Conservation (phyloP, 352 stramenopile species). For the Phytophthora pistaciae region DNA sequence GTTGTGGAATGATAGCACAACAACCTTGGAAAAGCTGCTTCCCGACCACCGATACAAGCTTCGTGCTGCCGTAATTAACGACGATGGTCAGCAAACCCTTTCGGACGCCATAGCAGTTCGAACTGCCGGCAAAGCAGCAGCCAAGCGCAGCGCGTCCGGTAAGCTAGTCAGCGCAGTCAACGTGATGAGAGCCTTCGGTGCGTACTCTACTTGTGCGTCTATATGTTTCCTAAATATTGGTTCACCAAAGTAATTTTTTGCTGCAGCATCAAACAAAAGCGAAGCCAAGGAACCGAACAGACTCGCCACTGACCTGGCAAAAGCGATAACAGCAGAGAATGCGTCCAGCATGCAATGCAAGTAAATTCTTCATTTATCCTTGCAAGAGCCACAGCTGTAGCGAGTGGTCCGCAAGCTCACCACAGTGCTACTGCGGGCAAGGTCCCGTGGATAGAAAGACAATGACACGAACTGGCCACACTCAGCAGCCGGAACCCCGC, state of each 20-base stretch:
- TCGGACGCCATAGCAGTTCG: conserved; percentile 23
- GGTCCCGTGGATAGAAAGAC: too few relatives aligned
- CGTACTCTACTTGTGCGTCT: not conserved
- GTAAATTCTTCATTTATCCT: too few relatives aligned
- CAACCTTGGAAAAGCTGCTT: conserved; percentile 18
- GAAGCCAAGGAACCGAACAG: not conserved
- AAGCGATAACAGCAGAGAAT: too few relatives aligned
- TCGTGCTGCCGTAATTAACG: conserved; percentile 15
- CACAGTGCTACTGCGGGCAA: too few relatives aligned
- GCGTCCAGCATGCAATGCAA: too few relatives aligned
- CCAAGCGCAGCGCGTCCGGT: conserved; percentile 10
- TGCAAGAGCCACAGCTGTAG: too few relatives aligned
- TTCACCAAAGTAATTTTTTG: not conserved
- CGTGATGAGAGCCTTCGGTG: conserved; percentile 17
- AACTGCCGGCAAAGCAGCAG: conserved; percentile 14
- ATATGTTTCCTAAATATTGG: not conserved
- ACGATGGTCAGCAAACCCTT: conserved; percentile 25
- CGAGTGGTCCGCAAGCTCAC: too few relatives aligned
- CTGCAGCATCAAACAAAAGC: conserved; percentile 6
- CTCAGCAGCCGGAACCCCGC: too few relatives aligned
- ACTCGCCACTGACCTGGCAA: not conserved
- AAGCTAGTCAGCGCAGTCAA: conserved; percentile 9
- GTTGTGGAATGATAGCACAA: conserved; percentile 12
- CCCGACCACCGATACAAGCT: conserved; percentile 37
- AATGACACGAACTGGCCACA: too few relatives aligned